A percentile compares a stretch with the other conserved stretches of the same genome.
Evolutionary conservation across 306 rosid species (phyloP).

Genomic region (Herpetospermum pedunculosum): DNA sequence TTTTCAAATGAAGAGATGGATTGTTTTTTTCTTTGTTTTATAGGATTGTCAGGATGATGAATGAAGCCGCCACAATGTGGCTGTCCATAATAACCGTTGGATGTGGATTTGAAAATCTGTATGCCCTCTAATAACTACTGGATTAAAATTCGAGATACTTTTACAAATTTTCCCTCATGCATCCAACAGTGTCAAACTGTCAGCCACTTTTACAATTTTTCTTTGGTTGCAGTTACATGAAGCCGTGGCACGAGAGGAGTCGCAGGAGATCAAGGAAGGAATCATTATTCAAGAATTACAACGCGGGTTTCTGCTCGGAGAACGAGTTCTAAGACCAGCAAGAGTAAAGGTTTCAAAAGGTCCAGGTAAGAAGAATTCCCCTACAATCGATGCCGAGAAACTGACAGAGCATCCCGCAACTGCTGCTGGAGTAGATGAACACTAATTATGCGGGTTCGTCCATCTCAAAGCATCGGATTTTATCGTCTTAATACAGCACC

Average conservation of each 20-base stretch:
- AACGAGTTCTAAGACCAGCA: constrained; percentile 75
- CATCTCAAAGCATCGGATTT: neutral
- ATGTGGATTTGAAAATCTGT: no score
- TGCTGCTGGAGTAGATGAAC: constrained; percentile 45
- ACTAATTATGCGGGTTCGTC: constrained; percentile 14
- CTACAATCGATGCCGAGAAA: constrained; percentile 14
- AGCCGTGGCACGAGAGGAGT: constrained; percentile 78
- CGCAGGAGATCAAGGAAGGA: constrained; percentile 65
- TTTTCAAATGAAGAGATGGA: neutral
- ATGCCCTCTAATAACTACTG: no score
- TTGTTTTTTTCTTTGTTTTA: neutral
- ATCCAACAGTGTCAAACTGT: no score
- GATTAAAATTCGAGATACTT: no score
- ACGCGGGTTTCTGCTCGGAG: constrained; percentile 69
- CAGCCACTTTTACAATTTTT: neutral
- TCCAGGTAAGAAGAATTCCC: constrained; percentile 41
- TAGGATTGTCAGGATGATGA: neutral
- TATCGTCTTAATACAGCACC: neutral
- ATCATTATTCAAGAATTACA: constrained; percentile 54
- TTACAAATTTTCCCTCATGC: no score
- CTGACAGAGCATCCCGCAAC: constrained; percentile 44
- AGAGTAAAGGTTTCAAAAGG: constrained; percentile 75
- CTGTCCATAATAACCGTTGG: no score
- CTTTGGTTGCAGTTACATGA: constrained; percentile 51
- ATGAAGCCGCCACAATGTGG: no score